Evolutionary conservation across 2,329 filamentous ascomycete genomes (phyloP).

Genomic region (Aulographum hederae): DNA sequence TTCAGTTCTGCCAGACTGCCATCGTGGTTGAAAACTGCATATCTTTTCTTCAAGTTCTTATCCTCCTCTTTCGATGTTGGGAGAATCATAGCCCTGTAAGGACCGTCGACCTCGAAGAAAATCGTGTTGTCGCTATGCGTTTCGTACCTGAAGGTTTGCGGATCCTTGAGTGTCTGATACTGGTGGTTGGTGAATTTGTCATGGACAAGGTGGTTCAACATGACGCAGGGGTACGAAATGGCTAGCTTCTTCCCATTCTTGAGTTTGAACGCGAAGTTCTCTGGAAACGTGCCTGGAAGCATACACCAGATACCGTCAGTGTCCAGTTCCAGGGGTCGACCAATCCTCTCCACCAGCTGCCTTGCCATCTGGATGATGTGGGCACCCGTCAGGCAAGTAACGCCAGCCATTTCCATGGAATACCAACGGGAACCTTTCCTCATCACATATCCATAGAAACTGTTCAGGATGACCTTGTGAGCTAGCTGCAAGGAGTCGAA

Average conservation of each 20-base stretch:
- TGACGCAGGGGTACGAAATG: constrained; percentile 97
- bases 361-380: constrained; percentile 94
- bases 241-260: constrained; percentile 90
- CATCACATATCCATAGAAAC: constrained; percentile 99
- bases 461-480: constrained; percentile 98
- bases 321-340: constrained; percentile 81
- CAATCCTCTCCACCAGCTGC: constrained; percentile 81
- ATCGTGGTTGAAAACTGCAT: constrained; percentile 97
- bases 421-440: constrained; percentile 98
- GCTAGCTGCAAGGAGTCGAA: constrained; percentile 93
- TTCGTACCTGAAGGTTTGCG: constrained; percentile 70
- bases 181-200: constrained; percentile 92
- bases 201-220: constrained; percentile 96
- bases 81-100: constrained; percentile 92
- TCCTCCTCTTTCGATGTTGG: constrained; percentile 97
- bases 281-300: constrained; percentile 85
- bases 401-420: constrained; percentile 97
- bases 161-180: constrained; percentile 77
- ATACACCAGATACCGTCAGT: constrained; percentile 99
- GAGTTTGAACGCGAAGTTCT: constrained; percentile 87
- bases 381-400: constrained; percentile 90
- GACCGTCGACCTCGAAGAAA: constrained; percentile 97
- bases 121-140: constrained; percentile 98
- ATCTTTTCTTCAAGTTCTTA: constrained; percentile 98
- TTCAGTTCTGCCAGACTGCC: constrained; percentile 90